Evolutionary conservation across 192 early-diverging fungal species (phyloP).

Genomic region (Gorgonomyces haynaldii): DNA sequence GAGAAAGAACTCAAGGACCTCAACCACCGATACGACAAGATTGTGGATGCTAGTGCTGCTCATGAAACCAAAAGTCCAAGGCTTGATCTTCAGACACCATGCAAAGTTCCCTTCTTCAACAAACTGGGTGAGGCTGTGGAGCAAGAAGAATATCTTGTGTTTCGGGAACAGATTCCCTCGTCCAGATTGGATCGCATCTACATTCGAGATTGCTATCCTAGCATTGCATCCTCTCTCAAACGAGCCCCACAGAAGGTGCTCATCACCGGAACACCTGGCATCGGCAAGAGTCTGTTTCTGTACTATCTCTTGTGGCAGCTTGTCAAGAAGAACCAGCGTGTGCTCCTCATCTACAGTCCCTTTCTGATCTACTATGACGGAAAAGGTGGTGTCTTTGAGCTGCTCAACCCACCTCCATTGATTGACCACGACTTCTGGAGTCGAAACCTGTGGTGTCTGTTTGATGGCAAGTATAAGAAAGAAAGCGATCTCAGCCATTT

Average conservation of each 20-base stretch:
- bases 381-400: constrained; percentile 8
- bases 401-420: no score
- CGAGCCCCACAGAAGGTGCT: constrained; percentile 2
- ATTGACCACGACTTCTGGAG: constrained; percentile 7
- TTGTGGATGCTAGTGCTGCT: no score
- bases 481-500: not conserved
- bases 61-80: no score
- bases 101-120: constrained; percentile 9
- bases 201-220: constrained; percentile 7
- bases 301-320: constrained; percentile 27
- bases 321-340: constrained; percentile 8
- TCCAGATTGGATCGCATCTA: constrained; percentile 9
- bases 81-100: no score
- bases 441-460: constrained; percentile 9
- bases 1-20: no score
- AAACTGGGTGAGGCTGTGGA: constrained; percentile 2
- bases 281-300: constrained; percentile 59
- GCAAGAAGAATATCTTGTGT: not conserved
- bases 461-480: constrained; percentile 10
- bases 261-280: constrained; percentile 36
- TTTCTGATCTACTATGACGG: constrained; percentile 7
- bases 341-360: constrained; percentile 7
- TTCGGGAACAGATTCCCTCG: constrained; percentile 4
- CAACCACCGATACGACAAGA: no score
- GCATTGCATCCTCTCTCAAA: constrained; percentile 1